These are phyloP conservation scores for Lupinus albus DNA, from an alignment of 306 rosid species.

Conservation along the genomic window DNA sequence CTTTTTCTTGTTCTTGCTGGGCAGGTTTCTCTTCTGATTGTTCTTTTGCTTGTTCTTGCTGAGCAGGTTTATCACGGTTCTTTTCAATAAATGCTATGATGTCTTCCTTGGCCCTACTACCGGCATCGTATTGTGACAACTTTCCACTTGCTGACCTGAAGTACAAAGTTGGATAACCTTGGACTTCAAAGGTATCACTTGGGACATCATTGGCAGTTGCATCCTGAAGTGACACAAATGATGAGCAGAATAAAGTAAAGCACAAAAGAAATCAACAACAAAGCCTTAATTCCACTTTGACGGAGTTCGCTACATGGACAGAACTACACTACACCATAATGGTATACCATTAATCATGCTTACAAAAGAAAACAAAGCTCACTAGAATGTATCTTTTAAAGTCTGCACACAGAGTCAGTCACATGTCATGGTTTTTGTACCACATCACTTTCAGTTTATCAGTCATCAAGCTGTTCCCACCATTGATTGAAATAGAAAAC, in stretches of 20 bases:
- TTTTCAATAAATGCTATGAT: slow-evolving; percentile 72
- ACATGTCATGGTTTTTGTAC: neutral
- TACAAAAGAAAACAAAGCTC: neutral
- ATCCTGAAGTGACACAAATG: slow-evolving; percentile 54
- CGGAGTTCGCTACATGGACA: too few species aligned
- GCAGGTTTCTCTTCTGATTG: slow-evolving; percentile 10
- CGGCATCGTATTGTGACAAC: slow-evolving; percentile 54
- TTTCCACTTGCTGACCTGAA: slow-evolving; percentile 79
- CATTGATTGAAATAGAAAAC: neutral
- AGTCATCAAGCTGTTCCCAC: neutral
- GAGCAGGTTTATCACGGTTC: slow-evolving; percentile 59
- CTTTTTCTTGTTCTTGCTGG: slow-evolving; percentile 54
- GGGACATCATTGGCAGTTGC: slow-evolving; percentile 87
- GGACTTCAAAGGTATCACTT: slow-evolving; percentile 59
- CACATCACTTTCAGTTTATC: slow-evolving; percentile 23
- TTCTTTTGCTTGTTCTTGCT: slow-evolving; percentile 34
- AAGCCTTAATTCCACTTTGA: too few species aligned
- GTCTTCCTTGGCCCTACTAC: slow-evolving; percentile 76
- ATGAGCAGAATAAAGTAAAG: neutral
- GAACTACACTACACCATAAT: too few species aligned
- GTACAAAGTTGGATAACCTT: slow-evolving; percentile 86
- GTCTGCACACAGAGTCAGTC: neutral
- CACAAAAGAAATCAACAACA: too few species aligned
- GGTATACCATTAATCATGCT: too few species aligned
- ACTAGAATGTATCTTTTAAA: neutral